Percentiles rank a stretch among this genome's conserved stretches.
Conservation (phyloP, 2,329 filamentous ascomycete species). For the Lithohypha guttulata region DNA sequence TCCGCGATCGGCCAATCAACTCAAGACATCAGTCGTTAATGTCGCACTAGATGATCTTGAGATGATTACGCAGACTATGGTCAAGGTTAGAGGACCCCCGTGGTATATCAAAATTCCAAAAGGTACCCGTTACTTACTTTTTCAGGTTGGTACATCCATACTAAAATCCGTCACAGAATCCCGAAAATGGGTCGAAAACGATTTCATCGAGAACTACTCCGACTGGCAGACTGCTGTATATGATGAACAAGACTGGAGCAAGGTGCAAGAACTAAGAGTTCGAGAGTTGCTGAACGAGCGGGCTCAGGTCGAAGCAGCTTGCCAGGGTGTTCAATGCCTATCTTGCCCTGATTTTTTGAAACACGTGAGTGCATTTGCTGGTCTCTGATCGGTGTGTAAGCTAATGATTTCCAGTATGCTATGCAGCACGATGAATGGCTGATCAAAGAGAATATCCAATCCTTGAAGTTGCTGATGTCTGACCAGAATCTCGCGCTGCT, state of each 20-base stretch:
- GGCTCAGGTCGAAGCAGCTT: constrained; percentile 49
- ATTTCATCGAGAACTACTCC: constrained; percentile 57
- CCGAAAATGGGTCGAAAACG: constrained; percentile 52
- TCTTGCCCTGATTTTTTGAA: constrained; percentile 71
- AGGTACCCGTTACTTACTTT: constrained; percentile 28
- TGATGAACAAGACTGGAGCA: constrained; percentile 70
- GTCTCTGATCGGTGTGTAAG: no score
- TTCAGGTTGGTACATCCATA: constrained; percentile 28
- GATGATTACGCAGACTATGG: constrained; percentile 62
- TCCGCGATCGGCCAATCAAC: constrained; percentile 54
- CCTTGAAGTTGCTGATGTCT: constrained; percentile 79
- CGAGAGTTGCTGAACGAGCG: constrained; percentile 70
- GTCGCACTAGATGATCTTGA: constrained; percentile 72
- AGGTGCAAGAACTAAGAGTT: constrained; percentile 71
- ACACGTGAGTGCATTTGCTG: constrained; percentile 55
- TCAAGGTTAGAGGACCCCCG: constrained; percentile 41
- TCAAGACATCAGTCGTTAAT: constrained; percentile 56
- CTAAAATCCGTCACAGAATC: constrained; percentile 37
- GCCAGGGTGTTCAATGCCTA: constrained; percentile 55
- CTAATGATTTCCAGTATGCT: no score
- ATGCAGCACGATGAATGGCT: constrained; percentile 97
- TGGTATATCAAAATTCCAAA: constrained; percentile 41
- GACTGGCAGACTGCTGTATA: constrained; percentile 66
- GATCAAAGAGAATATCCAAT: constrained; percentile 83
- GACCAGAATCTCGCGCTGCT: constrained; percentile 93